Conservation (phyloP, 148 eudicot species). For the Rhododendron henanense region DNA sequence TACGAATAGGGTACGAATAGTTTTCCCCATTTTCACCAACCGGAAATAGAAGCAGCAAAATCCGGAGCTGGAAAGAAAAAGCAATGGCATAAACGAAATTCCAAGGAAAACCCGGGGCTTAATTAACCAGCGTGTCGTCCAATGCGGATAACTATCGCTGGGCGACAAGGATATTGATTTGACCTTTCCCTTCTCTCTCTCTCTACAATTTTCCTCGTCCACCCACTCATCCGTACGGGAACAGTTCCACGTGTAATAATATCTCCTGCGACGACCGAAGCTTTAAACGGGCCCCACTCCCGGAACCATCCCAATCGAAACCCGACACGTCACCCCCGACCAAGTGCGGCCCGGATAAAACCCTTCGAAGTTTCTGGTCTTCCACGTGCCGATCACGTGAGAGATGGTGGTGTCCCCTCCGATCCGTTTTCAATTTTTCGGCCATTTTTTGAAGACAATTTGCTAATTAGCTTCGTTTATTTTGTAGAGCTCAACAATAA, state of each 20-base stretch:
- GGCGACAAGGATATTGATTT: not conserved
- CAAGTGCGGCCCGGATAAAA: not conserved
- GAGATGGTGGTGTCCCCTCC: no score
- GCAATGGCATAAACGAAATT: not conserved
- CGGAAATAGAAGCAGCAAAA: no score
- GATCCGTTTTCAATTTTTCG: no score
- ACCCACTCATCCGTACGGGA: not conserved
- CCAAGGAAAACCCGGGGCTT: no score
- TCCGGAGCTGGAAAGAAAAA: not conserved
- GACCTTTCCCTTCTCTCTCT: not conserved
- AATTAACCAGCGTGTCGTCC: no score
- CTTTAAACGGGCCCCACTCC: not conserved
- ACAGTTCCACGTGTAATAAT: not conserved
- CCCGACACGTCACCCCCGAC: not conserved
- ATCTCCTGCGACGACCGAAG: not conserved
- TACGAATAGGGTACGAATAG: no score
- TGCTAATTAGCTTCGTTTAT: no score
- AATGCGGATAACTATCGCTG: not conserved
- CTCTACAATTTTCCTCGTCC: conserved; percentile 10
- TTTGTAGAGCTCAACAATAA: no score
- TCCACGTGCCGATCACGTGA: conserved; percentile 3
- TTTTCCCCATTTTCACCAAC: no score
- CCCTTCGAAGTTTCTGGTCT: not conserved
- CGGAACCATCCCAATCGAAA: not conserved
- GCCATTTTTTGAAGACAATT: no score